Percentiles rank a stretch among this genome's conserved stretches.
Conservation (phyloP, 306 rosid species). For the Vicia faba region DNA sequence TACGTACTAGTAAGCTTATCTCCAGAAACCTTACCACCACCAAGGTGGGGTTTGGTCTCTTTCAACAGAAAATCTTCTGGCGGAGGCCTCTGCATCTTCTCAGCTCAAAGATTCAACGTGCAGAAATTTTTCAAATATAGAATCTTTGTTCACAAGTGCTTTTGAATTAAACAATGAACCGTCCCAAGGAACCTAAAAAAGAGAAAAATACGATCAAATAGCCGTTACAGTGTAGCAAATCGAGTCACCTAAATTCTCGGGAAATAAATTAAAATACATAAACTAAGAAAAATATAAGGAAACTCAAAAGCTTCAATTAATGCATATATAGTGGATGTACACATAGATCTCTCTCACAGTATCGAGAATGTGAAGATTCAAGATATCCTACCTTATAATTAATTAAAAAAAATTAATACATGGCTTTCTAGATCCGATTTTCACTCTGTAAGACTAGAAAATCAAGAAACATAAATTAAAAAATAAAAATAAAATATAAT, state of each 20-base stretch:
- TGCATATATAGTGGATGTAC: conserved; percentile 25
- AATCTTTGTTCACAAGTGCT: conserved; percentile 11
- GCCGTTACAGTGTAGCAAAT: conserved; percentile 55
- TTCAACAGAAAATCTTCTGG: conserved; percentile 87
- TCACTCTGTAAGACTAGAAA: conserved; percentile 37
- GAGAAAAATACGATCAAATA: conserved; percentile 52
- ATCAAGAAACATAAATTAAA: conserved; percentile 11
- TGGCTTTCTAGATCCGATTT: conserved; percentile 63
- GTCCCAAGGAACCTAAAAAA: conserved; percentile 59
- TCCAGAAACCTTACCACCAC: conserved; percentile 89
- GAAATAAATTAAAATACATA: conserved; percentile 37
- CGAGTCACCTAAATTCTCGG: conserved; percentile 52
- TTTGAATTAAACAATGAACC: conserved; percentile 46
- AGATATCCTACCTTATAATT: conserved; percentile 23
- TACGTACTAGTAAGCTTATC: conserved; percentile 91
- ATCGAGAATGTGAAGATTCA: conserved; percentile 28
- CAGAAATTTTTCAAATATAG: no score
- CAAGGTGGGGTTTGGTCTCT: conserved; percentile 97
- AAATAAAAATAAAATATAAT: not conserved
- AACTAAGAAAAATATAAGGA: conserved; percentile 28
- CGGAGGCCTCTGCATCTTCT: conserved; percentile 90
- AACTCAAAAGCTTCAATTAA: conserved; percentile 34
- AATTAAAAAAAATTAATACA: no score
- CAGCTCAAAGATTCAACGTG: conserved; percentile 39
- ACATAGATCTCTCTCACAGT: conserved; percentile 49